These are phyloP conservation scores for Ogataea dorogensis DNA, from an alignment of 805 yeast species.

Conservation along the genomic window DNA sequence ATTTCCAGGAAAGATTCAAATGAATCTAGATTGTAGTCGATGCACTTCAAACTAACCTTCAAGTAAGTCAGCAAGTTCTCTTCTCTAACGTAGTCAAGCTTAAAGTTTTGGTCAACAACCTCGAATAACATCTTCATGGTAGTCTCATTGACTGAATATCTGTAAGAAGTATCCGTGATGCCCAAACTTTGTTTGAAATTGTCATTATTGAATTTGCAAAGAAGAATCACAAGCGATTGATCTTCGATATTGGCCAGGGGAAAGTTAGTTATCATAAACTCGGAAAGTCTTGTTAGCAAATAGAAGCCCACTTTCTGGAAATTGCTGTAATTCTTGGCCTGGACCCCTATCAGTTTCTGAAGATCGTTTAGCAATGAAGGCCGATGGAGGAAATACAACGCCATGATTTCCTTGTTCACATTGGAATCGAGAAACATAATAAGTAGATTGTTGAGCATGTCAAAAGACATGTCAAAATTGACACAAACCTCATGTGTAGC, in stretches of 20 bases:
- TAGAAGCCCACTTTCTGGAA: slow-evolving; percentile 25
- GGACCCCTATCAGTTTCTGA: slow-evolving; percentile 13
- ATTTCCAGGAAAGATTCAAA: slow-evolving; percentile 22
- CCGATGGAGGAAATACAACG: slow-evolving; percentile 15
- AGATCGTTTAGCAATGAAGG: slow-evolving; percentile 24
- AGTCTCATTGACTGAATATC: slow-evolving; percentile 14
- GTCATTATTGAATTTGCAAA: slow-evolving; percentile 22
- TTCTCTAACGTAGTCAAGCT: slow-evolving; percentile 26
- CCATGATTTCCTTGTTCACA: slow-evolving; percentile 21
- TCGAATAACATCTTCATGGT: slow-evolving; percentile 31
- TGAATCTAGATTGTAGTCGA: slow-evolving; percentile 21
- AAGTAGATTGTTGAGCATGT: slow-evolving; percentile 3
- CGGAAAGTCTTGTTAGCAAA: slow-evolving; percentile 22
- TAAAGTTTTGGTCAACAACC: slow-evolving; percentile 32
- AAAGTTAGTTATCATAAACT: slow-evolving; percentile 15
- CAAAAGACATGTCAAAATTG: slow-evolving; percentile 2
- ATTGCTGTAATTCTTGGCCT: slow-evolving; percentile 19
- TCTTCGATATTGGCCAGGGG: slow-evolving; percentile 14
- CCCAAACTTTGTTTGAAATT: slow-evolving; percentile 21
- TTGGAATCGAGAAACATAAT: slow-evolving; percentile 12
- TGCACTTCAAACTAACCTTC: slow-evolving; percentile 19
- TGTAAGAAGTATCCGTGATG: slow-evolving; percentile 18
- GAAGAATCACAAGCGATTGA: slow-evolving; percentile 10
- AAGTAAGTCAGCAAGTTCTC: slow-evolving; percentile 22
- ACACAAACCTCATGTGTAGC: slow-evolving; percentile 5